Evolutionary conservation across 345 rosid species (phyloP).

Genomic region (Bruguiera parviflora): DNA sequence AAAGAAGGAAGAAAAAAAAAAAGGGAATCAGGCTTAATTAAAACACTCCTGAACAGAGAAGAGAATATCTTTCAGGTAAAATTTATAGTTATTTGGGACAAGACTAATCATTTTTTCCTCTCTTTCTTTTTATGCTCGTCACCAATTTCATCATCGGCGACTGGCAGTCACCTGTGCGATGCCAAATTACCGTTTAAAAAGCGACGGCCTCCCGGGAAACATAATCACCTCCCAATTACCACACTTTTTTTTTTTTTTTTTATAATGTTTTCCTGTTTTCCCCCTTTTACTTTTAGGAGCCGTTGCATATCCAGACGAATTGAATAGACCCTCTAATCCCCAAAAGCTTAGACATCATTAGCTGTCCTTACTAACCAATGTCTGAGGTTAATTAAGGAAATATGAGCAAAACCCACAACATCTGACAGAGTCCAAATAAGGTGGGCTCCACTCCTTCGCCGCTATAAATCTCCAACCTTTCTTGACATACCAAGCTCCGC

Average conservation of each 20-base stretch:
- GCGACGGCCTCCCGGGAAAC: no score
- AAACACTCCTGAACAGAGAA: conserved; percentile 1
- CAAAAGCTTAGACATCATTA: background rate
- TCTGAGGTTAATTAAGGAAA: background rate
- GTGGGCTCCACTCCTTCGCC: conserved; percentile 27
- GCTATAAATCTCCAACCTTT: conserved; percentile 34
- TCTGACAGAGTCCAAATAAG: conserved; percentile 14
- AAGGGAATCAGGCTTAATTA: no score
- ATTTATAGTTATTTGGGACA: background rate
- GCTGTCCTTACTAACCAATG: no score
- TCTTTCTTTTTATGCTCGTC: background rate
- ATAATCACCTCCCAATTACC: no score
- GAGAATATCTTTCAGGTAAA: background rate
- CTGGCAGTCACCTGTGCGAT: background rate
- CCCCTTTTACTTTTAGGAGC: conserved; percentile 15
- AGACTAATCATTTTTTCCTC: background rate
- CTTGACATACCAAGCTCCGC: background rate
- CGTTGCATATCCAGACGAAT: conserved; percentile 7
- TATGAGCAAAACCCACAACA: background rate
- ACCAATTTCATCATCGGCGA: background rate
- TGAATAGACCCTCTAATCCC: background rate
- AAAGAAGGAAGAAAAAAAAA: no score
- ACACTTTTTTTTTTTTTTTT: no score
- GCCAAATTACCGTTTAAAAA: conserved; percentile 5
- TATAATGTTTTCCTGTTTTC: background rate